These are phyloP conservation scores for Ganoderma boninense DNA, from an alignment of 1,284 basidiomycete genomes.

Conservation along the genomic window DNA sequence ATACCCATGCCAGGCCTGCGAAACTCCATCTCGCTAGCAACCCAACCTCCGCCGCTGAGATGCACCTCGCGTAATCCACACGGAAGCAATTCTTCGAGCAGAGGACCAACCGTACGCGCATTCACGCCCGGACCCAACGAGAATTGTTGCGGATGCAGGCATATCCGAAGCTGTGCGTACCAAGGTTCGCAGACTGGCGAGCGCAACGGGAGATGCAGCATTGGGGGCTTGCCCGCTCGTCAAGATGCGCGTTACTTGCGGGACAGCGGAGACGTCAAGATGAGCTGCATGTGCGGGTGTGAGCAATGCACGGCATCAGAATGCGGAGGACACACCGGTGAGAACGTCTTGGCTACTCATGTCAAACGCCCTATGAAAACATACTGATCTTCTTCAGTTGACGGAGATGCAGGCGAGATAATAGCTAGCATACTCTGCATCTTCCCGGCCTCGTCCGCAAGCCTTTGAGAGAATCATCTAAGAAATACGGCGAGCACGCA, in stretches of 20 bases:
- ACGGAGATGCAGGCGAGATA: not conserved
- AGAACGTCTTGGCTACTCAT: constrained; percentile 61
- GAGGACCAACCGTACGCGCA: constrained; percentile 51
- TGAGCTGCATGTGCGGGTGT: constrained; percentile 52
- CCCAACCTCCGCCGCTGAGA: constrained; percentile 73
- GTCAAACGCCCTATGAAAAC: constrained; percentile 87
- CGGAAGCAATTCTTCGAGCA: constrained; percentile 61
- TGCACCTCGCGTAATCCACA: constrained; percentile 72
- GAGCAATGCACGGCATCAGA: not conserved
- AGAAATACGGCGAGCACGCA: not conserved
- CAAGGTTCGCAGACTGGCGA: constrained; percentile 54
- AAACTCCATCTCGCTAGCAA: constrained; percentile 58
- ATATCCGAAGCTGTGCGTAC: constrained; percentile 37
- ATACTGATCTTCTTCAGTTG: constrained; percentile 56
- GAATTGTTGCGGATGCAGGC: constrained; percentile 50
- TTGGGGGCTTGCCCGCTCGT: constrained; percentile 67
- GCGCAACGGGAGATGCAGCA: constrained; percentile 49
- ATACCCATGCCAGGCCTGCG: constrained; percentile 72
- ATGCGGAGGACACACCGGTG: constrained; percentile 55
- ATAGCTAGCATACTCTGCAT: constrained; percentile 59
- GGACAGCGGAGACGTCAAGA: constrained; percentile 58
- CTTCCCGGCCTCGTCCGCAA: constrained; percentile 65
- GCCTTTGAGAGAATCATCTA: constrained; percentile 44
- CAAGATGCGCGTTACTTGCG: constrained; percentile 74
- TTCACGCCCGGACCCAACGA: constrained; percentile 82